phyloP scores from a whole-genome alignment of 345 rosid species.

The Lepidium didymum region DNA sequence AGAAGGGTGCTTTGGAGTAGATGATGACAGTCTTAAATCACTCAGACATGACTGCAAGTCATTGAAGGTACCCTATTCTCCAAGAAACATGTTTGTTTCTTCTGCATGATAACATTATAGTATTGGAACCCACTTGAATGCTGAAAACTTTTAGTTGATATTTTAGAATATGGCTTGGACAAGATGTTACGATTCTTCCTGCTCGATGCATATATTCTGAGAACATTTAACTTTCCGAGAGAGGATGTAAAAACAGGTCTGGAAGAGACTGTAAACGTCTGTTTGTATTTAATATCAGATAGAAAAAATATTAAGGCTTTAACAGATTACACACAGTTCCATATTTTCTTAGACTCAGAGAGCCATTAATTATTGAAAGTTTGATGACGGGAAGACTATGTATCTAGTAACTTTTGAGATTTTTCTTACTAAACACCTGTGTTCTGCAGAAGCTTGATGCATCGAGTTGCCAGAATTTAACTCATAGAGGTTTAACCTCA shows the following conservation, averaged over 20 bases:
- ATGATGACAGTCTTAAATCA: conserved; percentile 38
- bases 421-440: neutral
- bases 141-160: neutral
- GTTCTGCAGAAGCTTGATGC: conserved; percentile 32
- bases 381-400: neutral
- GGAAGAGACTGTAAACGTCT: neutral
- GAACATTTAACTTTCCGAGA: neutral
- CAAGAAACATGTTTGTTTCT: neutral
- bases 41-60: conserved; percentile 35
- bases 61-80: conserved; percentile 30
- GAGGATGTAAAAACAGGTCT: conserved; percentile 8
- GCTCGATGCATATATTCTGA: conserved; percentile 6
- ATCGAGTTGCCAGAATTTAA: conserved; percentile 44
- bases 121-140: neutral
- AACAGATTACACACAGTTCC: neutral
- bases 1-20: conserved; percentile 47
- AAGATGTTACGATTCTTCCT: conserved; percentile 6
- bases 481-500: conserved; percentile 33
- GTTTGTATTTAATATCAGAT: conserved; percentile 1
- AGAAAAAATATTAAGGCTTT: neutral
- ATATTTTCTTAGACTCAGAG: neutral
- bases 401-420: neutral
- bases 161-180: neutral
- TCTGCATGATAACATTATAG: neutral
- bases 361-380: neutral